phyloP scores from a whole-genome alignment of 345 rosid genomes.

The Geranium rotundifolium region DNA sequence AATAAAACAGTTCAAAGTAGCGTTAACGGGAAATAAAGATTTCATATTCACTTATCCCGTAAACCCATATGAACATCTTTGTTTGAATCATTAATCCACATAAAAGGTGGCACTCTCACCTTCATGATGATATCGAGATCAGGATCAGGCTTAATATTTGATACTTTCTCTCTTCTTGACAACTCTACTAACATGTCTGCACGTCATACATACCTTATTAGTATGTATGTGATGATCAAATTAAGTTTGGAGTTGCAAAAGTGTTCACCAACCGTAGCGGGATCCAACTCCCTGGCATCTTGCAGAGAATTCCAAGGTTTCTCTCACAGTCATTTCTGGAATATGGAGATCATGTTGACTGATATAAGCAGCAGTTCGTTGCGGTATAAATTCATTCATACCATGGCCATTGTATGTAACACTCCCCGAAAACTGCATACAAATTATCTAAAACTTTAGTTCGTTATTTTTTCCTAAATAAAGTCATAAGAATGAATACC shows the following conservation, averaged over 20 bases:
- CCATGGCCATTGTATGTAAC: conserved; percentile 42
- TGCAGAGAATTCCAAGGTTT: conserved; percentile 78
- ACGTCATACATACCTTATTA: background rate
- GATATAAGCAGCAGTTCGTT: conserved; percentile 45
- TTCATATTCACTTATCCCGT: too few species aligned
- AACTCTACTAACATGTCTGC: conserved; percentile 36
- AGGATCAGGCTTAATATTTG: conserved; percentile 31
- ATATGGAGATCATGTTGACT: conserved; percentile 78
- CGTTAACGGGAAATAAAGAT: too few species aligned
- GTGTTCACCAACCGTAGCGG: conserved; percentile 31
- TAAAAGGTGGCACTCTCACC: conserved; percentile 12
- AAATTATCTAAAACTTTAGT: background rate
- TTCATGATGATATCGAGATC: conserved; percentile 38
- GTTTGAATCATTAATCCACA: too few species aligned
- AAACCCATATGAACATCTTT: too few species aligned
- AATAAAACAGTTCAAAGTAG: too few species aligned
- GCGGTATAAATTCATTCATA: conserved; percentile 34
- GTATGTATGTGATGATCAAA: background rate
- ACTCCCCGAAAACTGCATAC: conserved; percentile 25
- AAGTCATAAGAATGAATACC: background rate
- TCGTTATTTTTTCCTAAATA: background rate
- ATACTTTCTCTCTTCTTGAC: conserved; percentile 33
- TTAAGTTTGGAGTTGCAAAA: background rate
- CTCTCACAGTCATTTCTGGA: conserved; percentile 76
- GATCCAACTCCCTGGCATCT: conserved; percentile 71